Percentiles rank a stretch among this genome's conserved stretches.
Evolutionary conservation across 208 protist genomes (phyloP).

Genomic region (Trypanosoma mega): DNA sequence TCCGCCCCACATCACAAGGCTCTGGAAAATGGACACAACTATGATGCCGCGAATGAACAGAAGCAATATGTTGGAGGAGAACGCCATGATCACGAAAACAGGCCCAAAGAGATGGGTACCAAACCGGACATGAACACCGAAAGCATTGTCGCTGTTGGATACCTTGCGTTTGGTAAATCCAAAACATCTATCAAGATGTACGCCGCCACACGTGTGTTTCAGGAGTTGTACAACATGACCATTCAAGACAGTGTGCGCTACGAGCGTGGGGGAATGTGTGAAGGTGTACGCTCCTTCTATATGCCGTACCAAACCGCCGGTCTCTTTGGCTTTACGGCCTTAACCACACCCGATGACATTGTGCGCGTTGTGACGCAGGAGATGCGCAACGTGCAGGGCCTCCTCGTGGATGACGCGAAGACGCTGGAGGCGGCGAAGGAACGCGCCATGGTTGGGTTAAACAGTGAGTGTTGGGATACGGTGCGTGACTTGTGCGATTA

Average conservation of each 20-base stretch:
- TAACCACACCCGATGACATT: constrained; percentile 43
- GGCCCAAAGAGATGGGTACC: constrained; percentile 80
- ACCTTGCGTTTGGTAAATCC: constrained; percentile 63
- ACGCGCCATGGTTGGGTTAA: constrained; percentile 53
- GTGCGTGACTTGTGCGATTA: constrained; percentile 87
- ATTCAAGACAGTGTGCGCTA: constrained; percentile 58
- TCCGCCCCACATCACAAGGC: constrained; percentile 64
- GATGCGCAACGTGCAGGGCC: constrained; percentile 45
- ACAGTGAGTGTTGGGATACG: constrained; percentile 59
- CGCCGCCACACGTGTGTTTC: constrained; percentile 69
- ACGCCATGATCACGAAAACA: constrained; percentile 82
- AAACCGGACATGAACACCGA: constrained; percentile 86
- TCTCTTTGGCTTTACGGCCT: constrained; percentile 77
- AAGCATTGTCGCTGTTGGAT: constrained; percentile 84
- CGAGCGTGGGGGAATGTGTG: constrained; percentile 37
- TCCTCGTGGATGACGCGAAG: constrained; percentile 35
- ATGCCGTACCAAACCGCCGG: constrained; percentile 74
- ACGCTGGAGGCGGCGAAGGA: constrained; percentile 56
- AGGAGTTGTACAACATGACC: constrained; percentile 61
- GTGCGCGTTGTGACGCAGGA: constrained; percentile 63
- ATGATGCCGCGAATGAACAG: constrained; percentile 46
- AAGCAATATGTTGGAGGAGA: constrained; percentile 79
- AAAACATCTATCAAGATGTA: constrained; percentile 54
- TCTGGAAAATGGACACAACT: constrained; percentile 23
- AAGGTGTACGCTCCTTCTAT: constrained; percentile 78